phyloP scores from a whole-genome alignment of 352 stramenopile genomes.

The Phytophthora chlamydospora region DNA sequence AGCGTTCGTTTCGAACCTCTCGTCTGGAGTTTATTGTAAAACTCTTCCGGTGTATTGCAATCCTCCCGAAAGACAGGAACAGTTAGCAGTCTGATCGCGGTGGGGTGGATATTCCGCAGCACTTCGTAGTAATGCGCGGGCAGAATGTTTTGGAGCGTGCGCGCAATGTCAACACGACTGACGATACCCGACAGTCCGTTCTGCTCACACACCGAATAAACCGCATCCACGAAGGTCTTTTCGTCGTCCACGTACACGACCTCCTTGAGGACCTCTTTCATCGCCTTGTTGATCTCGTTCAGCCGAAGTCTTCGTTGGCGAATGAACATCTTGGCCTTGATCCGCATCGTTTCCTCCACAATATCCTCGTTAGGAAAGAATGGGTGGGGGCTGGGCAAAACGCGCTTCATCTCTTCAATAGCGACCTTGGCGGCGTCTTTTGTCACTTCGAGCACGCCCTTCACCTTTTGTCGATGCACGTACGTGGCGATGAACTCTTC shows the following conservation, averaged over 20 bases:
- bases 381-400: slow-evolving; percentile 48
- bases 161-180: slow-evolving; percentile 37
- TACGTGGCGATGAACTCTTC: slow-evolving; percentile 59
- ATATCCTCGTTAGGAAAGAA: slow-evolving; percentile 52
- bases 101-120: slow-evolving; percentile 27
- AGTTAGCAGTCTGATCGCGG: slow-evolving; percentile 17
- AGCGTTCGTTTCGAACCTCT: slow-evolving; percentile 3
- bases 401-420: slow-evolving; percentile 56
- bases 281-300: slow-evolving; percentile 51
- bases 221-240: slow-evolving; percentile 48
- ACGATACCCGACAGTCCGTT: slow-evolving; percentile 48
- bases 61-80: slow-evolving; percentile 26
- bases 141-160: slow-evolving; percentile 44
- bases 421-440: slow-evolving; percentile 22
- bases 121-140: slow-evolving; percentile 43
- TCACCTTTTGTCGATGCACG: slow-evolving; percentile 37
- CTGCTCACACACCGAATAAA: slow-evolving; percentile 45
- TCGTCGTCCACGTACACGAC: slow-evolving; percentile 50
- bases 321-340: slow-evolving; percentile 39
- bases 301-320: slow-evolving; percentile 48
- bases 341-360: slow-evolving; percentile 43
- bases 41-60: slow-evolving; percentile 33
- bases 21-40: slow-evolving; percentile 32
- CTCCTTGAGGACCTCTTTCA: slow-evolving; percentile 45
- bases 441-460: slow-evolving; percentile 26